Evolutionary conservation across 176 grass and related monocot genomes (phyloP), one percentile per base, ranked within the genome.

Genomic region (Bromus sterilis): DNA sequence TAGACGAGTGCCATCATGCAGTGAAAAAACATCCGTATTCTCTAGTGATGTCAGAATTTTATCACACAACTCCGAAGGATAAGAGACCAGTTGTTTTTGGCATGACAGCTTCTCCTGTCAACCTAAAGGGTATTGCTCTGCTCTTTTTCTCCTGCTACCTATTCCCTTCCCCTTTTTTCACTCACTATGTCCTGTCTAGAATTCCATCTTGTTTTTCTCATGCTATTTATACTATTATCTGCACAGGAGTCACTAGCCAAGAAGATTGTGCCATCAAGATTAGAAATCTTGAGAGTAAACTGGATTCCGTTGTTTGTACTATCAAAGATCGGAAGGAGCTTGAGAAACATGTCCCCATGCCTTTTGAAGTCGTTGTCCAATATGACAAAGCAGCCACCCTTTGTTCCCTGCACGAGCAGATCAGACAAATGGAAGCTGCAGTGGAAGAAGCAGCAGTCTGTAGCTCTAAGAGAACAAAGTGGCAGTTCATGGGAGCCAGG

Each of bases 1-100:
- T 99, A 92, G 96, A 99, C 21, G 96, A 99, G 86, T 99, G 96
- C 82, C 96, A 99, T 88, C 96, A 99, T 89, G 96, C 96, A 86
- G 96, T 99, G 66, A 99, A 99, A 93, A 99, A 99, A 56, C 96
- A 99, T 66, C 96, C 96, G 81, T 99, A 99, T 93, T 99, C 96
- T 85, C 84, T 99, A 86, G 96, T 99, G 28, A 99, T 99, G 96
- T 99, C 96, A 72, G 96, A 99, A 85, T 99, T 99, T 76, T 99
- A 99, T 84, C 96, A 99, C 72, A 99, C 96, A 49, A 95, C 96
- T 18, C 72, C 76, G 31, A 99, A 91, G 87, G 93, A 93, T 77
- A 99, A 93, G 86, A 88, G 96, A 15, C 96, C 96, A 32, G 51
- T 80, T 82, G 93, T 99, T 84, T 99, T 99, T 76, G 96, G 96